These are phyloP conservation scores for Rhizopogon hawkerae DNA, from an alignment of 1,284 basidiomycete species.

Conservation along the genomic window DNA sequence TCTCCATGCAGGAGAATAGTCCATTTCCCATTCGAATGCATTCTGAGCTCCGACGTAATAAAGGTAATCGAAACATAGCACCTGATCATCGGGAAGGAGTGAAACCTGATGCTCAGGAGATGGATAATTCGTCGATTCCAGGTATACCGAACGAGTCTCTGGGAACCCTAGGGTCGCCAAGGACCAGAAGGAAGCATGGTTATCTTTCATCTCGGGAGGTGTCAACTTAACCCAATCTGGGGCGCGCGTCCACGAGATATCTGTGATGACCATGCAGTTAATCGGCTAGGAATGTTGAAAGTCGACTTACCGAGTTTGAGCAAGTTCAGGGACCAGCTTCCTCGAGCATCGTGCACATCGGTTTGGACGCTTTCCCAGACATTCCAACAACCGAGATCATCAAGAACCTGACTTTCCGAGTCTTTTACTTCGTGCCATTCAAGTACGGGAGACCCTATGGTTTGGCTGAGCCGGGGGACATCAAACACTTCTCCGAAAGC, in stretches of 20 bases:
- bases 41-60: slow-evolving; percentile 37
- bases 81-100: slow-evolving; percentile 42
- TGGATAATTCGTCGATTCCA: slow-evolving; percentile 27
- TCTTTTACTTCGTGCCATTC: slow-evolving; percentile 53
- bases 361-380: slow-evolving; percentile 48
- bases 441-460: slow-evolving; percentile 36
- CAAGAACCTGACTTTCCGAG: slow-evolving; percentile 30
- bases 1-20: slow-evolving; percentile 44
- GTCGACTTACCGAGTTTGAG: slow-evolving; percentile 43
- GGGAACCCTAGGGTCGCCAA: slow-evolving; percentile 39
- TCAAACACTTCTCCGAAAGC: slow-evolving; percentile 48
- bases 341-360: slow-evolving; percentile 37
- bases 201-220: slow-evolving; percentile 27
- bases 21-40: slow-evolving; percentile 37
- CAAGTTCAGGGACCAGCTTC: slow-evolving; percentile 34
- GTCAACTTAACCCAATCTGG: slow-evolving; percentile 36
- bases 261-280: slow-evolving; percentile 19
- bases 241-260: slow-evolving; percentile 41
- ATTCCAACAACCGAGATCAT: slow-evolving; percentile 67
- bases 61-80: slow-evolving; percentile 47
- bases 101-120: slow-evolving; percentile 27
- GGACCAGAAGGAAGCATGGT: slow-evolving; percentile 38
- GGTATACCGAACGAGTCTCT: slow-evolving; percentile 29
- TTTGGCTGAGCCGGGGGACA: slow-evolving; percentile 36
- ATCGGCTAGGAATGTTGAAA: background rate